Evolutionary conservation across 1,284 basidiomycete genomes (phyloP).

Genomic region (Cystobasidium sp.): DNA sequence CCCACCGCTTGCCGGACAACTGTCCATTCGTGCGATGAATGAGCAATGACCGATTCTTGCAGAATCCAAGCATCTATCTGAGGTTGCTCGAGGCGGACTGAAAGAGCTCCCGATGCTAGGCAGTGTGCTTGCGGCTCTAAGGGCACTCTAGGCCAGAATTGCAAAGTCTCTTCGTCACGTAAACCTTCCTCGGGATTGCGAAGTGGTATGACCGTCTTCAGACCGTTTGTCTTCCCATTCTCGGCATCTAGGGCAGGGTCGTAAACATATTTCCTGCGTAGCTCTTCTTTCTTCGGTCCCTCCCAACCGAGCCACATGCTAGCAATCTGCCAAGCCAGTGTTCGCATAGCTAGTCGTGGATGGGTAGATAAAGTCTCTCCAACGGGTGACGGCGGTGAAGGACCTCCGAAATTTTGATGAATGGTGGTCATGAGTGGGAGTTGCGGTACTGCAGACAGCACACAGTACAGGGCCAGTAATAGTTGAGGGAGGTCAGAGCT

Average conservation of each 20-base stretch:
- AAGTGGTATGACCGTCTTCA: slow-evolving; percentile 34
- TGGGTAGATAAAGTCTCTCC: slow-evolving; percentile 48
- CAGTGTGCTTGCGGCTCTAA: slow-evolving; percentile 37
- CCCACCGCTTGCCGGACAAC: not conserved
- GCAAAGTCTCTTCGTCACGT: slow-evolving; percentile 23
- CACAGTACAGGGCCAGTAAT: slow-evolving; percentile 19
- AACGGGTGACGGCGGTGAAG: slow-evolving; percentile 43
- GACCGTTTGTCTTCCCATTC: slow-evolving; percentile 44
- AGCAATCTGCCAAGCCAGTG: slow-evolving; percentile 50
- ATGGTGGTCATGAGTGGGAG: slow-evolving; percentile 25
- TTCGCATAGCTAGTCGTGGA: slow-evolving; percentile 47
- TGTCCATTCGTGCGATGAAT: slow-evolving; percentile 6
- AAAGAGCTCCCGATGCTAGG: not conserved
- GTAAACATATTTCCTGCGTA: slow-evolving; percentile 49
- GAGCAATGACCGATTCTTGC: not conserved
- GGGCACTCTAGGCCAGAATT: slow-evolving; percentile 42
- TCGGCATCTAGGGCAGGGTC: slow-evolving; percentile 42
- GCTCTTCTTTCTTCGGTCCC: slow-evolving; percentile 45
- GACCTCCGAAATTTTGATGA: slow-evolving; percentile 14
- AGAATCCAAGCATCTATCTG: slow-evolving; percentile 20
- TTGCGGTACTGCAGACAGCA: slow-evolving; percentile 24
- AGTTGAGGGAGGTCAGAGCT: slow-evolving; percentile 26
- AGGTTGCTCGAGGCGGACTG: slow-evolving; percentile 9
- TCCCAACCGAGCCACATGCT: slow-evolving; percentile 49
- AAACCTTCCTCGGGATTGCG: slow-evolving; percentile 4